Conservation (phyloP, 1,284 basidiomycete genomes). For the Pseudozyma pruni region DNA sequence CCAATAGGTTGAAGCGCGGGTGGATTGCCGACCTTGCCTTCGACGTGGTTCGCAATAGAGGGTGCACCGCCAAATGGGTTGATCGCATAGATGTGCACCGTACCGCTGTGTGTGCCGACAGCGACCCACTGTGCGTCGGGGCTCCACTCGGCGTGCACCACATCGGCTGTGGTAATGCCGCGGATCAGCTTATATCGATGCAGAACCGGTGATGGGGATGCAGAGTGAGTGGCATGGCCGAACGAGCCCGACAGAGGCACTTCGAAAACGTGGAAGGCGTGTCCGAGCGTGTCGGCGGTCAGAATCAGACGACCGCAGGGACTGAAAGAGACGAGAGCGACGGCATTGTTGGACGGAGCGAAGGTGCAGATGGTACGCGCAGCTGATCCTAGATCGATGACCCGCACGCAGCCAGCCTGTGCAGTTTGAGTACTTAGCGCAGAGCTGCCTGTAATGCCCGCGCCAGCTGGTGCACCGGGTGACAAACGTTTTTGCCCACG, state of each 20-base stretch:
- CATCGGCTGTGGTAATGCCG: conserved; percentile 45
- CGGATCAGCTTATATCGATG: conserved; percentile 49
- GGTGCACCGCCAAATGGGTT: conserved; percentile 42
- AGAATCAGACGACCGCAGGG: conserved; percentile 38
- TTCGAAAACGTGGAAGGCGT: conserved; percentile 45
- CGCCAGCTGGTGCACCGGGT: conserved; percentile 1
- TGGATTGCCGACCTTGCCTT: conserved; percentile 31
- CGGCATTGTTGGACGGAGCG: conserved; percentile 19
- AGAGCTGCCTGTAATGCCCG: conserved; percentile 1
- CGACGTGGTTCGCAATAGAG: conserved; percentile 33
- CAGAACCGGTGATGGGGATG: conserved; percentile 7
- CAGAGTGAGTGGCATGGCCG: conserved; percentile 1
- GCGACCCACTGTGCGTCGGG: conserved; percentile 41
- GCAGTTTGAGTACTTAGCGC: not conserved
- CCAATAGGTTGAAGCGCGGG: conserved; percentile 22
- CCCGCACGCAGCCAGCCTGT: conserved; percentile 17
- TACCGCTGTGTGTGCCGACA: conserved; percentile 43
- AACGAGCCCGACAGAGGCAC: conserved; percentile 28
- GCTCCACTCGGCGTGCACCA: conserved; percentile 34
- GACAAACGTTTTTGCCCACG: conserved; percentile 19
- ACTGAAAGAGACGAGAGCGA: conserved; percentile 26
- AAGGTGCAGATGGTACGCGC: conserved; percentile 29
- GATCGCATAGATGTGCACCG: conserved; percentile 43
- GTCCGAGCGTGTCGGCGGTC: conserved; percentile 34
- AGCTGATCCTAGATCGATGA: conserved; percentile 32